phyloP scores from a whole-genome alignment of 2,329 filamentous ascomycete genomes.

The Colletotrichum scovillei region DNA sequence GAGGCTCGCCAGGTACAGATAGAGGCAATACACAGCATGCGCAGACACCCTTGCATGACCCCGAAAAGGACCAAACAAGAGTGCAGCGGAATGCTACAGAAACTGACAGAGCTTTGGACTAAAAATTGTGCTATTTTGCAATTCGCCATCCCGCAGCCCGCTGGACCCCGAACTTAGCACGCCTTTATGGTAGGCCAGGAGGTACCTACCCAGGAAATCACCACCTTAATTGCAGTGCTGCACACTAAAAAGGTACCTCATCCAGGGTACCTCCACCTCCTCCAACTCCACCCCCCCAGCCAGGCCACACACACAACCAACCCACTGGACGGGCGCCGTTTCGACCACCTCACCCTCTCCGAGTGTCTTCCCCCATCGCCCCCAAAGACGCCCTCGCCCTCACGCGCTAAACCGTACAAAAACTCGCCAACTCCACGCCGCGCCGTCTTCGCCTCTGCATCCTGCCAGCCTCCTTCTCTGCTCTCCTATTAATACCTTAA shows the following conservation, averaged over 20 bases:
- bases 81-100: constrained; percentile 17
- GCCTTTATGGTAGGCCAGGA: too few species aligned
- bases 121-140: constrained; percentile 20
- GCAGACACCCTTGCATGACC: background rate
- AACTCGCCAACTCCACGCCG: constrained; percentile 28
- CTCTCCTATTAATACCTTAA: background rate
- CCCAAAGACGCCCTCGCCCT: constrained; percentile 3
- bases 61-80: background rate
- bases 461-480: constrained; percentile 5
- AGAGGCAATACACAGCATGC: background rate
- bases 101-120: background rate
- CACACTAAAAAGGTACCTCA: background rate
- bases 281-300: constrained; percentile 14
- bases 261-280: constrained; percentile 23
- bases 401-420: constrained; percentile 27
- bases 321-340: constrained; percentile 12
- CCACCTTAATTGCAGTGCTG: too few species aligned
- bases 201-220: too few species aligned
- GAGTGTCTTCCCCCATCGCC: background rate
- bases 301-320: background rate
- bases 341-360: constrained; percentile 35
- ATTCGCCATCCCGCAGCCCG: constrained; percentile 30
- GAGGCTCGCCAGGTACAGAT: background rate
- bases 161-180: constrained; percentile 22
- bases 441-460: constrained; percentile 20